These are phyloP conservation scores for Metschnikowia kunwiensis DNA, from an alignment of 805 yeast species.

Conservation along the genomic window DNA sequence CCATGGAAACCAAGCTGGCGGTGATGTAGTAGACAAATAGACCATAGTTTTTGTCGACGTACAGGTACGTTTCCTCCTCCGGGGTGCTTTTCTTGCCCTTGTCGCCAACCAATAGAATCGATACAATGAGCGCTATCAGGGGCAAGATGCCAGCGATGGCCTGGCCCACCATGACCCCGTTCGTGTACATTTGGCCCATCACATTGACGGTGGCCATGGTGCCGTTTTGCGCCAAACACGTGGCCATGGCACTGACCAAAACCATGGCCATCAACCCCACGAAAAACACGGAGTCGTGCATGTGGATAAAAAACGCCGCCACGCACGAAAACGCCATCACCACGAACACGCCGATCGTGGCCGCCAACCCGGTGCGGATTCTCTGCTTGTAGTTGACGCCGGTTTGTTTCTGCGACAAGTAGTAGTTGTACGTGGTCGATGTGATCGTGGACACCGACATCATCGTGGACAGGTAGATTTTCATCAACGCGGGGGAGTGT, in stretches of 20 bases:
- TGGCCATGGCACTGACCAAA: slow-evolving; percentile 64
- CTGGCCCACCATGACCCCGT: slow-evolving; percentile 92
- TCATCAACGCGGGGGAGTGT: slow-evolving; percentile 47
- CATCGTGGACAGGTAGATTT: slow-evolving; percentile 73
- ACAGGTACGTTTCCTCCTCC: slow-evolving; percentile 19
- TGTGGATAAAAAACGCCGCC: slow-evolving; percentile 28
- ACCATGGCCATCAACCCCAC: slow-evolving; percentile 59
- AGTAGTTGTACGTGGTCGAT: slow-evolving; percentile 55
- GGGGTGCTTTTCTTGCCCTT: slow-evolving; percentile 13
- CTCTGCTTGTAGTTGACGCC: slow-evolving; percentile 57
- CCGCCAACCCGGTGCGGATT: slow-evolving; percentile 55
- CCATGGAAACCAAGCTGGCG: slow-evolving; percentile 46
- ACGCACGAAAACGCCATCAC: slow-evolving; percentile 53
- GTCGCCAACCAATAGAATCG: slow-evolving; percentile 45
- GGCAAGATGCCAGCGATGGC: slow-evolving; percentile 94
- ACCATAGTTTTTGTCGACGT: slow-evolving; percentile 38
- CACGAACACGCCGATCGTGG: slow-evolving; percentile 58
- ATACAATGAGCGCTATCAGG: slow-evolving; percentile 59
- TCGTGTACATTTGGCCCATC: slow-evolving; percentile 73
- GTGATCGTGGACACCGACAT: slow-evolving; percentile 81
- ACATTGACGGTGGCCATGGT: slow-evolving; percentile 82
- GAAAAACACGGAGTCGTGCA: slow-evolving; percentile 46
- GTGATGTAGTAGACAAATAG: slow-evolving; percentile 47
- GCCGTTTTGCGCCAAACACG: slow-evolving; percentile 86
- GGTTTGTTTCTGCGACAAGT: slow-evolving; percentile 62